A percentile compares a stretch with the other conserved stretches of the same genome.
Conservation (phyloP, 768 basidiomycete genomes). For the Auriscalpium vulgare region DNA sequence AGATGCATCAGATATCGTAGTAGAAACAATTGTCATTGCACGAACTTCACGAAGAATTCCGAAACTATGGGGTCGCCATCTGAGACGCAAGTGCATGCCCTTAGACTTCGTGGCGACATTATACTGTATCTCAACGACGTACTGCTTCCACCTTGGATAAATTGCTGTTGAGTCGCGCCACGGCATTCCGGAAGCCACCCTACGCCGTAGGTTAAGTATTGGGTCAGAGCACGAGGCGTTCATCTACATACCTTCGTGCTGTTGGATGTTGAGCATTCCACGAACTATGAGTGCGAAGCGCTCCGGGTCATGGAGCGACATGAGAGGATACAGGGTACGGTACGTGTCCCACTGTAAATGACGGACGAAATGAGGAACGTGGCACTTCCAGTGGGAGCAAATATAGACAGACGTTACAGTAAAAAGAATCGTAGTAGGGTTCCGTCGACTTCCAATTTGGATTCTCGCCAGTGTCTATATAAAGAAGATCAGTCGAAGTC, state of each 20-base stretch:
- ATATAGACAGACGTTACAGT: constrained; percentile 47
- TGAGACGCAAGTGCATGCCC: constrained; percentile 14
- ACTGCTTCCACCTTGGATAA: constrained; percentile 58
- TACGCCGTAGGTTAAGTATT: constrained; percentile 15
- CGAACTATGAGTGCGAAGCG: constrained; percentile 53
- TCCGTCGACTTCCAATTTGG: constrained; percentile 56
- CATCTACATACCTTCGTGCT: constrained; percentile 60
- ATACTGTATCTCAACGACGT: background rate
- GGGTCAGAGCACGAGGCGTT: constrained; percentile 9
- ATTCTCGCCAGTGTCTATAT: constrained; percentile 55
- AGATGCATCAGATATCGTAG: background rate
- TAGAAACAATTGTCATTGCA: background rate
- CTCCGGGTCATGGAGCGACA: constrained; percentile 56
- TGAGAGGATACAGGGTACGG: constrained; percentile 51
- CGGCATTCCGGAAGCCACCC: constrained; percentile 66
- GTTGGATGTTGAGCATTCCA: constrained; percentile 61
- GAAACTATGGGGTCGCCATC: constrained; percentile 58
- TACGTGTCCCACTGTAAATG: constrained; percentile 53
- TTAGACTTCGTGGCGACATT: too few relatives aligned
- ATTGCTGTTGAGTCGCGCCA: constrained; percentile 43
- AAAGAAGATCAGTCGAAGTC: background rate
- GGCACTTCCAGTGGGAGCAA: background rate
- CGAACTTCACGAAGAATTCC: constrained; percentile 59
- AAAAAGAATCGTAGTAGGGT: constrained; percentile 61
- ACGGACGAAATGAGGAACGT: background rate